These are phyloP conservation scores for Aschersonia sp. DNA, from an alignment of 2,329 filamentous ascomycete species.

Conservation along the genomic window DNA sequence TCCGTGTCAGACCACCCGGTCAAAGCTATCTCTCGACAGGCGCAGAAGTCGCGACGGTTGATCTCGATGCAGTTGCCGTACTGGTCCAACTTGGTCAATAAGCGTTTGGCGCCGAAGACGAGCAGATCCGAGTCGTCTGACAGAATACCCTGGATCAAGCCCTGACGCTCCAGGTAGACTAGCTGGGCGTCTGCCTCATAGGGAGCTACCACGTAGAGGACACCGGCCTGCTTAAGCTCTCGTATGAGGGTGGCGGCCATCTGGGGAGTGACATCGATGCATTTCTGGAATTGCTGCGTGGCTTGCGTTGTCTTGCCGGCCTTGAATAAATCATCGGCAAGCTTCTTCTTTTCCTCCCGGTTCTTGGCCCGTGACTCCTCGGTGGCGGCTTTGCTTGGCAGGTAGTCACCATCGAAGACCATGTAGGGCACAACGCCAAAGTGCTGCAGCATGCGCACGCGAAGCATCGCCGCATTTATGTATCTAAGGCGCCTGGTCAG, in stretches of 20 bases:
- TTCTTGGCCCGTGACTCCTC: constrained; percentile 63
- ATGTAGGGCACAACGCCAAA: constrained; percentile 91
- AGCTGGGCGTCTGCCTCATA: constrained; percentile 98
- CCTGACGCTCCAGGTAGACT: constrained; percentile 79
- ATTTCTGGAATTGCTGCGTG: constrained; percentile 79
- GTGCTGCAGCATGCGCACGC: constrained; percentile 85
- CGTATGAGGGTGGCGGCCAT: constrained; percentile 92
- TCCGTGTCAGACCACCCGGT: constrained; percentile 85
- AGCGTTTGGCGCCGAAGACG: constrained; percentile 81
- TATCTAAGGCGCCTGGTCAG: constrained; percentile 38
- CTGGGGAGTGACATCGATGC: constrained; percentile 86
- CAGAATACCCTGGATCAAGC: constrained; percentile 72
- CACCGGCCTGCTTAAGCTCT: constrained; percentile 64
- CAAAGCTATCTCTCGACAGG: constrained; percentile 75
- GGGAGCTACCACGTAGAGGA: constrained; percentile 85
- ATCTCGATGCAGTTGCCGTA: constrained; percentile 90
- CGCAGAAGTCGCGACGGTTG: constrained; percentile 74
- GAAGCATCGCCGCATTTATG: constrained; percentile 78
- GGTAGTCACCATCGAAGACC: constrained; percentile 88
- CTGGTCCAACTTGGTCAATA: constrained; percentile 88
- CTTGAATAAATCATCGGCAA: constrained; percentile 65
- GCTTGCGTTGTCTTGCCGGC: constrained; percentile 72
- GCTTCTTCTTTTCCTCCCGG: constrained; percentile 60
- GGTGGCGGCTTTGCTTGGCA: constrained; percentile 84
- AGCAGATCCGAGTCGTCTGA: constrained; percentile 94